Percentiles rank a stretch among this genome's conserved stretches.
These are phyloP conservation scores for Lactarius quietus DNA, from an alignment of 768 basidiomycete genomes.

Conservation along the genomic window DNA sequence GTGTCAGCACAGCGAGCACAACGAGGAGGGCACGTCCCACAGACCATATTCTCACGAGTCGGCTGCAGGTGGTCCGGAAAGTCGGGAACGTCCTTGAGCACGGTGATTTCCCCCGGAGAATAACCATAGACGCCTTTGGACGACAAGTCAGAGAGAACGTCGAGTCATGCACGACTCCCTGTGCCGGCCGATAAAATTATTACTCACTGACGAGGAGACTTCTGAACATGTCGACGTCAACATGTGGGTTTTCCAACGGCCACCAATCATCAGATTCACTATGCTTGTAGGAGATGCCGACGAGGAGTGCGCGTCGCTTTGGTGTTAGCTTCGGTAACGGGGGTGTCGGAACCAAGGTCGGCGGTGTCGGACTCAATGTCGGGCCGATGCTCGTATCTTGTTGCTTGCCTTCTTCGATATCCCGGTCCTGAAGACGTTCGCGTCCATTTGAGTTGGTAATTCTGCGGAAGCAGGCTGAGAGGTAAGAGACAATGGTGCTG, in stretches of 20 bases:
- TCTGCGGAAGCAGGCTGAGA: neutral
- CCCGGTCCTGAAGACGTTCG: neutral
- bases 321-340: too few species aligned
- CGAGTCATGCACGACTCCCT: neutral
- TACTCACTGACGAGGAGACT: constrained; percentile 15
- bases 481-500: constrained; percentile 1
- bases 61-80: constrained; percentile 10
- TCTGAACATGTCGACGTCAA: constrained; percentile 15
- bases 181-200: too few species aligned
- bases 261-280: neutral
- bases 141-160: neutral
- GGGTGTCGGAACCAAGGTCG: too few species aligned
- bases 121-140: constrained; percentile 20
- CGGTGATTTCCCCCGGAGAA: constrained; percentile 16
- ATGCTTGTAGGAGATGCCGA: constrained; percentile 21
- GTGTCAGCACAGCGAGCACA: neutral
- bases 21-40: neutral
- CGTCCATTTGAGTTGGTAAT: too few species aligned
- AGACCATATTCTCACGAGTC: constrained; percentile 24
- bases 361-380: neutral
- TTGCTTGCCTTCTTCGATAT: neutral
- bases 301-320: constrained; percentile 25
- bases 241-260: constrained; percentile 12
- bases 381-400: neutral
- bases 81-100: constrained; percentile 19